Evolutionary conservation across 2,329 filamentous ascomycete genomes (phyloP).

Genomic region (Phialemonium atrogriseum): DNA sequence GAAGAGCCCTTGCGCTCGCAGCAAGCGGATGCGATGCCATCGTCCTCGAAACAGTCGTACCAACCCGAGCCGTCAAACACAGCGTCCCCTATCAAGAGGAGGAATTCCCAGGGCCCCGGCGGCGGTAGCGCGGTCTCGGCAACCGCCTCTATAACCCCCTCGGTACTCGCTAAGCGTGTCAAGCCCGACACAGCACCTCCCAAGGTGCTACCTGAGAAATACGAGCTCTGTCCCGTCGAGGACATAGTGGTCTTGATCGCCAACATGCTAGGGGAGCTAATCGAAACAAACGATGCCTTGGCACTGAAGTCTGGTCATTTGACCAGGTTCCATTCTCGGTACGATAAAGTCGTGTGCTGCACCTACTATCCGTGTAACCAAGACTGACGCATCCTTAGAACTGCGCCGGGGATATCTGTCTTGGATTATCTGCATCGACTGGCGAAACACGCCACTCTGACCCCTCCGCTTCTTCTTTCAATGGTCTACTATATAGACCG

Average conservation of each 20-base stretch:
- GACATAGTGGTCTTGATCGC: constrained; percentile 87
- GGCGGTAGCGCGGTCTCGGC: constrained; percentile 9
- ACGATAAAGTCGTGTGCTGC: constrained; percentile 16
- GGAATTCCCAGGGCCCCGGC: constrained; percentile 32
- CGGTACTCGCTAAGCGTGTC: constrained; percentile 37
- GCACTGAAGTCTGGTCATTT: constrained; percentile 79
- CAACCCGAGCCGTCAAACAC: no score
- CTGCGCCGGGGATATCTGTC: constrained; percentile 84
- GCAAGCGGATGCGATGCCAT: no score
- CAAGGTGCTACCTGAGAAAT: constrained; percentile 60
- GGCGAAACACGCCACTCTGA: constrained; percentile 87
- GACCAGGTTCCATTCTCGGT: constrained; percentile 93
- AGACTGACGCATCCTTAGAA: constrained; percentile 27
- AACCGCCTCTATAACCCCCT: constrained; percentile 15
- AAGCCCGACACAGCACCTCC: constrained; percentile 40
- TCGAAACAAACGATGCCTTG: constrained; percentile 82
- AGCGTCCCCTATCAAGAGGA: constrained; percentile 31
- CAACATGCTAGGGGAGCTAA: constrained; percentile 92
- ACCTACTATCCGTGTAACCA: constrained; percentile 11
- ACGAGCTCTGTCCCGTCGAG: constrained; percentile 73
- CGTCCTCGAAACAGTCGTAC: no score
- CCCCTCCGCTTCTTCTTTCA: constrained; percentile 86
- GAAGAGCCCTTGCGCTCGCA: no score
- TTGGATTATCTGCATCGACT: constrained; percentile 87
- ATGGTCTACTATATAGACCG: constrained; percentile 99